phyloP scores from a whole-genome alignment of 2,329 filamentous ascomycete species.

The Westerdykella sp. region DNA sequence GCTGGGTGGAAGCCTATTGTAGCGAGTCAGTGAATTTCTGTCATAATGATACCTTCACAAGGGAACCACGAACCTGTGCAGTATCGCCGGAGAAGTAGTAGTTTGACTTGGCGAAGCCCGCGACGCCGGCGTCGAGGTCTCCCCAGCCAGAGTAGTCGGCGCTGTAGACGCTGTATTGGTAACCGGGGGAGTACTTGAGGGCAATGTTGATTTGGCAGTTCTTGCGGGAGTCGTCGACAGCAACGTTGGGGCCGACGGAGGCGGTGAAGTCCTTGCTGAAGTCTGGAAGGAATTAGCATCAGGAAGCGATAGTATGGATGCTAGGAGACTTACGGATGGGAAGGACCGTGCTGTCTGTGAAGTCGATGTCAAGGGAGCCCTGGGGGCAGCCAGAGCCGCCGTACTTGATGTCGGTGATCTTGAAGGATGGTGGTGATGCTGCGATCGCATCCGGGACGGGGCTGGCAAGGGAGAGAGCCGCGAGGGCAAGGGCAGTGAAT shows the following conservation, averaged over 20 bases:
- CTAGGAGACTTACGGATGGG: slow-evolving; percentile 23
- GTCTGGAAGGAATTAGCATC: slow-evolving; percentile 12
- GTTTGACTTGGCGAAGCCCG: slow-evolving; percentile 27
- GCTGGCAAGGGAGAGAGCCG: slow-evolving; percentile 16
- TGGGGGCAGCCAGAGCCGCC: slow-evolving; percentile 34
- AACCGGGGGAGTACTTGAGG: slow-evolving; percentile 31
- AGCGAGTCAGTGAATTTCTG: neutral
- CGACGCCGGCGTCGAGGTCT: slow-evolving; percentile 30
- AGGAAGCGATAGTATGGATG: neutral
- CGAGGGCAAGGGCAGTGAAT: slow-evolving; percentile 19
- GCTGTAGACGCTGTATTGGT: slow-evolving; percentile 31
- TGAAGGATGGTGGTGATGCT: slow-evolving; percentile 22
- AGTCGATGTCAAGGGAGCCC: slow-evolving; percentile 30
- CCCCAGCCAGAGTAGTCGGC: slow-evolving; percentile 34
- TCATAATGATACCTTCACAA: neutral
- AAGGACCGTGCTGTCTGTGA: slow-evolving; percentile 24
- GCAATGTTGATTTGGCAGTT: slow-evolving; percentile 36
- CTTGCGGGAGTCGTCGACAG: slow-evolving; percentile 28
- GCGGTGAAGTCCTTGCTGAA: slow-evolving; percentile 31
- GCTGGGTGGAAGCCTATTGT: slow-evolving; percentile 9
- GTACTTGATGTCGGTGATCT: slow-evolving; percentile 24
- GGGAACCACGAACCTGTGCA: slow-evolving; percentile 17
- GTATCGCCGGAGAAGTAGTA: slow-evolving; percentile 34
- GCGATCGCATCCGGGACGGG: slow-evolving; percentile 9
- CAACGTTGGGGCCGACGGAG: slow-evolving; percentile 18